Percentiles rank a stretch among this genome's conserved stretches.
phyloP scores from a whole-genome alignment of 495 filamentous ascomycete genomes.

The Achaetomiella virescens region DNA sequence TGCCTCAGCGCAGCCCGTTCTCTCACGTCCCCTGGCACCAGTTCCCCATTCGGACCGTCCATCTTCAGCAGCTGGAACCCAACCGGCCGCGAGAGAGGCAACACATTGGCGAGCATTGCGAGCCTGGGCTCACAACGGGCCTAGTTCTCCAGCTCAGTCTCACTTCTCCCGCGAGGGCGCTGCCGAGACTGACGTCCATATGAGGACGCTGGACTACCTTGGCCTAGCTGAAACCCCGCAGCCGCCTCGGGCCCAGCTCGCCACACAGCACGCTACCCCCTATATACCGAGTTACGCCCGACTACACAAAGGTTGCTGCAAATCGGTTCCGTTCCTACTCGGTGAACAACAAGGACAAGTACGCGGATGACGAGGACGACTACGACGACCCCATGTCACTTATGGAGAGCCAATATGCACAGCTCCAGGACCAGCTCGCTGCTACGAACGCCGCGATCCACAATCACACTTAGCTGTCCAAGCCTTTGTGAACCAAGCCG shows the following conservation, averaged over 20 bases:
- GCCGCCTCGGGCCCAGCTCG: constrained; percentile 63
- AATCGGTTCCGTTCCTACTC: constrained; percentile 95
- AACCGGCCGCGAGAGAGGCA: constrained; percentile 62
- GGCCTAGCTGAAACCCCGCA: constrained; percentile 93
- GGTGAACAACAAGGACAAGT: constrained; percentile 97
- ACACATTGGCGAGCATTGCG: constrained; percentile 78
- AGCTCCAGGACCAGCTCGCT: constrained; percentile 52
- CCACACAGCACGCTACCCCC: constrained; percentile 42
- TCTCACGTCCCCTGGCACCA: constrained; percentile 46
- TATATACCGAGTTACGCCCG: constrained; percentile 73
- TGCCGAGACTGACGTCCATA: constrained; percentile 73
- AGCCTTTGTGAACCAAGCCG: constrained; percentile 78
- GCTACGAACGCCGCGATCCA: constrained; percentile 87
- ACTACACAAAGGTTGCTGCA: constrained; percentile 66
- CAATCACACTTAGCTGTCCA: constrained; percentile 88
- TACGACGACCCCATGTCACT: constrained; percentile 66
- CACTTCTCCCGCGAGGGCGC: constrained; percentile 85
- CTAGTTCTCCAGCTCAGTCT: constrained; percentile 81
- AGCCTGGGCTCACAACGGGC: constrained; percentile 69
- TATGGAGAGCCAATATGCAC: constrained; percentile 60
- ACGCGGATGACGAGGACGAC: constrained; percentile 88
- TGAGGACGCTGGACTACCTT: constrained; percentile 91
- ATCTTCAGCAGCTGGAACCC: constrained; percentile 85
- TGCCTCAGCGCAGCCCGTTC: constrained; percentile 80
- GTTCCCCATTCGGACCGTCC: constrained; percentile 75